These are phyloP conservation scores for Yamadazyma trypodendri DNA, from an alignment of 1,139 yeast species.

Conservation along the genomic window DNA sequence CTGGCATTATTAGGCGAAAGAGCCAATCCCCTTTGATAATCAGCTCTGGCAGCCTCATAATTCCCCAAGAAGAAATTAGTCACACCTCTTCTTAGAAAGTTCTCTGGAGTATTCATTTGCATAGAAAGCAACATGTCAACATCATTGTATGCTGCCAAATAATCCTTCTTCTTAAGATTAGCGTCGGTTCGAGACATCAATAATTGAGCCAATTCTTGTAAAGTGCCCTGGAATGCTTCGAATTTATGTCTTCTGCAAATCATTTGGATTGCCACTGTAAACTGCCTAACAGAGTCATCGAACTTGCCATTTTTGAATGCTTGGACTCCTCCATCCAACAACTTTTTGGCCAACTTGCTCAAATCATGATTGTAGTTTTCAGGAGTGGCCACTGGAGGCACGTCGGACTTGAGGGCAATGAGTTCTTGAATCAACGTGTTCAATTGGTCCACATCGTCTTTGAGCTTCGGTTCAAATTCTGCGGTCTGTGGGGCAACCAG, in stretches of 20 bases:
- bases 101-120: slow-evolving; percentile 71
- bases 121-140: slow-evolving; percentile 68
- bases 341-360: slow-evolving; percentile 65
- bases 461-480: slow-evolving; percentile 25
- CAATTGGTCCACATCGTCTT: slow-evolving; percentile 57
- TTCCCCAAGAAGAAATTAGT: slow-evolving; percentile 70
- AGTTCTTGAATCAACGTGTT: slow-evolving; percentile 63
- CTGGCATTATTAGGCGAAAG: slow-evolving; percentile 55
- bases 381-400: slow-evolving; percentile 63
- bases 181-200: slow-evolving; percentile 85
- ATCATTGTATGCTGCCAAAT: slow-evolving; percentile 76
- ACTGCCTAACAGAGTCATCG: slow-evolving; percentile 71
- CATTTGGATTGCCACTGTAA: slow-evolving; percentile 78
- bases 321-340: slow-evolving; percentile 70
- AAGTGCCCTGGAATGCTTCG: slow-evolving; percentile 77
- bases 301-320: slow-evolving; percentile 61
- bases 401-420: slow-evolving; percentile 59
- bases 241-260: slow-evolving; percentile 79
- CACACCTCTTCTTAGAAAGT: slow-evolving; percentile 79
- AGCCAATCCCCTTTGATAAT: slow-evolving; percentile 74
- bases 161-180: slow-evolving; percentile 60
- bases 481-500: slow-evolving; percentile 24
- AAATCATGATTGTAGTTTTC: slow-evolving; percentile 57
- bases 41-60: slow-evolving; percentile 69
- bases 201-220: slow-evolving; percentile 73